These are phyloP conservation scores for Neonectria punicea DNA, from an alignment of 2,329 filamentous ascomycete species.

Conservation along the genomic window DNA sequence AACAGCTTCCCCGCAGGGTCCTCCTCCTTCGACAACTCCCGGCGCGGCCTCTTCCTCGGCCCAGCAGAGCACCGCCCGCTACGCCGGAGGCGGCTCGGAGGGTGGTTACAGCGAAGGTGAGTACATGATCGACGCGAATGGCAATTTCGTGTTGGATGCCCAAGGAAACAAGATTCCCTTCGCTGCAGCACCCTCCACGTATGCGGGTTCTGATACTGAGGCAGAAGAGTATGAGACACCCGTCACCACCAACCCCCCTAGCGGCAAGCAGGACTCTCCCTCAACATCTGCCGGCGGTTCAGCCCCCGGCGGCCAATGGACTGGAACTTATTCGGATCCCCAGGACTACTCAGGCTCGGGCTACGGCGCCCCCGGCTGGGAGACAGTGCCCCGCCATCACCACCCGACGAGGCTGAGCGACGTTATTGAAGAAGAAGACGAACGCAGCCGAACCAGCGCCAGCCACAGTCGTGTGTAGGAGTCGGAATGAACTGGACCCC, in stretches of 20 bases:
- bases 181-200: slow-evolving; percentile 56
- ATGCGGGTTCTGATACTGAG: slow-evolving; percentile 61
- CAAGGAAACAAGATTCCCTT: slow-evolving; percentile 69
- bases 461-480: slow-evolving; percentile 65
- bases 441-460: slow-evolving; percentile 79
- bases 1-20: slow-evolving; percentile 55
- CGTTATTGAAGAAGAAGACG: slow-evolving; percentile 87
- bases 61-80: slow-evolving; percentile 34
- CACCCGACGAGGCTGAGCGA: slow-evolving; percentile 91
- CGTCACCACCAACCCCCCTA: slow-evolving; percentile 54
- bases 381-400: slow-evolving; percentile 80
- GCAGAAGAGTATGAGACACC: slow-evolving; percentile 69
- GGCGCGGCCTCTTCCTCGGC: slow-evolving; percentile 21
- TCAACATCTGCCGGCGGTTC: slow-evolving; percentile 44
- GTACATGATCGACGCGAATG: slow-evolving; percentile 72
- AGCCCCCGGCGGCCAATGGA: slow-evolving; percentile 52
- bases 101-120: slow-evolving; percentile 76
- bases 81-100: slow-evolving; percentile 59
- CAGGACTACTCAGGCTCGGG: slow-evolving; percentile 75
- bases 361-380: slow-evolving; percentile 78
- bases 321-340: slow-evolving; percentile 52
- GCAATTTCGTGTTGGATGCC: slow-evolving; percentile 69
- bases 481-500: slow-evolving; percentile 27
- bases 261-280: slow-evolving; percentile 47
- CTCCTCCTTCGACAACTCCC: slow-evolving; percentile 45